Evolutionary conservation across 805 yeast genomes (phyloP).

Genomic region (Candida vartiovaarae): DNA sequence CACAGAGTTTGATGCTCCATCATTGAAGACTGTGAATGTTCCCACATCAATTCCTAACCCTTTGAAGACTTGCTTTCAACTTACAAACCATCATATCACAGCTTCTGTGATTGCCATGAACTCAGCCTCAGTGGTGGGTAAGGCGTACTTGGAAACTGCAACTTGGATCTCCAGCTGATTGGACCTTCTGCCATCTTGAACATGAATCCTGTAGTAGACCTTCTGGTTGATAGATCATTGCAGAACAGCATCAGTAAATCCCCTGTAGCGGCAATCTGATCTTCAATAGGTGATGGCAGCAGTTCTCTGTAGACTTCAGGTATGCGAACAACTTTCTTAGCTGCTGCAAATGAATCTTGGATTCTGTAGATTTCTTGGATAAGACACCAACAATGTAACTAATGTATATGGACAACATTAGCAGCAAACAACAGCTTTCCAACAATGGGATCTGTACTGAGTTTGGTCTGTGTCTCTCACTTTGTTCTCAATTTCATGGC

Average conservation of each 20-base stretch:
- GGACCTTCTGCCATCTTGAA: neutral
- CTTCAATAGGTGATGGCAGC: too few relatives aligned
- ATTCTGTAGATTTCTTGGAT: neutral
- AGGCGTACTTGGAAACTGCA: neutral
- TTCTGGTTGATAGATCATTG: neutral
- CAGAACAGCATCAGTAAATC: neutral
- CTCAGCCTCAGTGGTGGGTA: neutral
- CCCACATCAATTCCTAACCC: neutral
- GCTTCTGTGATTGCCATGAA: neutral
- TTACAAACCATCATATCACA: neutral
- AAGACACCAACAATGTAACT: neutral
- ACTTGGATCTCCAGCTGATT: neutral
- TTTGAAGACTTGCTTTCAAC: neutral
- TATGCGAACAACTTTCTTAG: neutral
- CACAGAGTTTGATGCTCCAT: conserved; percentile 1
- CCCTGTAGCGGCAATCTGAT: neutral
- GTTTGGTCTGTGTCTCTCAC: neutral
- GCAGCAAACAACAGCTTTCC: neutral
- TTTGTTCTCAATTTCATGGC: too few relatives aligned
- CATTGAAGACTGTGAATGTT: neutral
- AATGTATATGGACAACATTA: neutral
- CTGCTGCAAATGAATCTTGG: neutral
- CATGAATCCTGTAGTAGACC: neutral
- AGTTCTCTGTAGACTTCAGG: neutral
- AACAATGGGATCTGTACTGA: neutral